Conservation (phyloP, 805 yeast genomes). For the Cephaloascus albidus region DNA sequence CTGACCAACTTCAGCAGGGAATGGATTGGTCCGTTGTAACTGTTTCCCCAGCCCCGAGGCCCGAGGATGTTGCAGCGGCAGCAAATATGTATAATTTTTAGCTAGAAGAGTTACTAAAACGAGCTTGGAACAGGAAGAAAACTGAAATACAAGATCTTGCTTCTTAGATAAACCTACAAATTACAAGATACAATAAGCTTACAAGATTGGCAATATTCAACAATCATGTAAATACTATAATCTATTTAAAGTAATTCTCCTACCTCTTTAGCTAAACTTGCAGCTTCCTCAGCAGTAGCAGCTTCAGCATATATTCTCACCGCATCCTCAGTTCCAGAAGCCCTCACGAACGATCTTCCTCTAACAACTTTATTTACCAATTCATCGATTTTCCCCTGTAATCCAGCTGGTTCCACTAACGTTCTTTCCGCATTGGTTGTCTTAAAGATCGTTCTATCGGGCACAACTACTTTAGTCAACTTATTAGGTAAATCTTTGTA, state of each 20-base stretch:
- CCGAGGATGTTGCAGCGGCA: no score
- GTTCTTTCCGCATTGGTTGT: conserved; percentile 90
- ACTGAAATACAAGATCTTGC: no score
- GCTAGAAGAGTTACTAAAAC: no score
- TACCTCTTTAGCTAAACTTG: conserved; percentile 17
- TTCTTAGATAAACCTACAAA: no score
- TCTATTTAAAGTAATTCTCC: conserved; percentile 17
- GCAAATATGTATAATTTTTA: no score
- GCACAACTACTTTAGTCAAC: conserved; percentile 72
- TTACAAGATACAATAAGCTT: no score
- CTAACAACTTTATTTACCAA: conserved; percentile 41
- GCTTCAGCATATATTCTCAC: conserved; percentile 96
- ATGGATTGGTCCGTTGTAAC: no score
- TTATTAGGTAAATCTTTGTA: conserved; percentile 85
- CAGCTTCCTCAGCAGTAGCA: conserved; percentile 23
- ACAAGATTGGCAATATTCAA: no score
- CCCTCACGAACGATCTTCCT: conserved; percentile 91
- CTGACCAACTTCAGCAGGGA: no score
- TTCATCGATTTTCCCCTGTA: conserved; percentile 66
- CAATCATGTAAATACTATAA: no score
- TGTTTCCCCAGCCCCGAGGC: no score
- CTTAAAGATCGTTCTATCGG: conserved; percentile 68
- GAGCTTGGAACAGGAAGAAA: no score
- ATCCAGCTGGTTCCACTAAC: conserved; percentile 64
- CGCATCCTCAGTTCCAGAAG: conserved; percentile 97